These are phyloP conservation scores for Prunus davidiana DNA, from an alignment of 306 rosid species.

Conservation along the genomic window DNA sequence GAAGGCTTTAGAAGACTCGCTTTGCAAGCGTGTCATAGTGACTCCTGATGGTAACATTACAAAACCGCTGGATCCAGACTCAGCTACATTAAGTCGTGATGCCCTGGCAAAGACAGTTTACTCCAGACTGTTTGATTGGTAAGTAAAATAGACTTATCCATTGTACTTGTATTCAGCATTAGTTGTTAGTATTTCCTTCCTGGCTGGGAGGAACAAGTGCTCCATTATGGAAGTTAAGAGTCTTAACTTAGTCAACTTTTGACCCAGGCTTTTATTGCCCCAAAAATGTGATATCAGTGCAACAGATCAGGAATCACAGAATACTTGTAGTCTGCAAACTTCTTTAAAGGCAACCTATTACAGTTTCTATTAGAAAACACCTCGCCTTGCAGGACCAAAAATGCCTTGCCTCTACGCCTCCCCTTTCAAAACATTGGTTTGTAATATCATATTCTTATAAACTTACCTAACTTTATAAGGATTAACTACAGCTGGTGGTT, in stretches of 20 bases:
- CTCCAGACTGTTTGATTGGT: constrained; percentile 82
- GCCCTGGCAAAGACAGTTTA: constrained; percentile 81
- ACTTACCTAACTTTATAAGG: constrained; percentile 8
- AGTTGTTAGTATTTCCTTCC: neutral
- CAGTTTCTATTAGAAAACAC: too few relatives aligned
- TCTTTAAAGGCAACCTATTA: neutral
- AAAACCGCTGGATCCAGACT: constrained; percentile 61
- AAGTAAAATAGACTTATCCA: constrained; percentile 20
- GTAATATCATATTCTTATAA: neutral
- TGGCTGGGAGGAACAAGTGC: neutral
- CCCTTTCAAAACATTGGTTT: neutral
- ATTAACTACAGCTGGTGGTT: constrained; percentile 11
- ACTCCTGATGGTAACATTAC: constrained; percentile 90
- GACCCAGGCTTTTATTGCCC: neutral
- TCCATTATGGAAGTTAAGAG: neutral
- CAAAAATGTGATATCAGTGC: neutral
- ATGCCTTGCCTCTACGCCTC: too few relatives aligned
- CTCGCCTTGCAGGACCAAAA: too few relatives aligned
- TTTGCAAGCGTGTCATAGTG: constrained; percentile 84
- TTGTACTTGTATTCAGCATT: neutral
- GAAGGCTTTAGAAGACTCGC: constrained; percentile 70
- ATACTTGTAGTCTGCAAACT: neutral
- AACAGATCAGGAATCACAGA: neutral
- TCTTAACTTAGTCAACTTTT: neutral
- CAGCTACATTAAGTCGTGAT: constrained; percentile 77